Evolutionary conservation across 257 asterid genomes (phyloP).

Genomic region (Rhazya stricta): DNA sequence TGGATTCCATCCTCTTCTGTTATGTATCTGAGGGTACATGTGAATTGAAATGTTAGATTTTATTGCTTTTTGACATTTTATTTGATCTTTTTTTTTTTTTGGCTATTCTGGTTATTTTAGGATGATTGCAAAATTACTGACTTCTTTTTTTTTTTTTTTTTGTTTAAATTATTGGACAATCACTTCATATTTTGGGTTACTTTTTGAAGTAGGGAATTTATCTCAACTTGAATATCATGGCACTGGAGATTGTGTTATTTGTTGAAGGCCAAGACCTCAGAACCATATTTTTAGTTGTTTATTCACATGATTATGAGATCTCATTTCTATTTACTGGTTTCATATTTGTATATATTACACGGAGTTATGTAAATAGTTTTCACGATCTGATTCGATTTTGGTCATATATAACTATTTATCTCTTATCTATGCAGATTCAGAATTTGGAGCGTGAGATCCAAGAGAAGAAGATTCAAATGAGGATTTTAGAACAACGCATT

Average conservation of each 20-base stretch:
- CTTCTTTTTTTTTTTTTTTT: too few species aligned
- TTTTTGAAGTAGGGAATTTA: neutral
- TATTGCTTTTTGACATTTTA: neutral
- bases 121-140: too few species aligned
- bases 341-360: too few species aligned
- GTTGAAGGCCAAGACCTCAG: neutral
- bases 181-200: neutral
- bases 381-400: neutral
- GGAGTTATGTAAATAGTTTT: neutral
- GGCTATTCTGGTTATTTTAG: neutral
- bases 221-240: neutral
- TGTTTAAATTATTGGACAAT: neutral
- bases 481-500: conserved; percentile 71
- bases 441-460: conserved; percentile 81
- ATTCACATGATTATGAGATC: neutral
- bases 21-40: neutral
- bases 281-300: neutral
- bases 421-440: conserved; percentile 49
- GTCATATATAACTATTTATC: neutral
- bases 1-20: neutral
- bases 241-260: neutral
- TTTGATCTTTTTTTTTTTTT: neutral
- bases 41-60: neutral
- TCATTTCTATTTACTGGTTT: neutral
- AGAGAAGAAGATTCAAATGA: conserved; percentile 81